phyloP scores from a whole-genome alignment of 176 grass and related monocot species.

The Urochloa ruziziensis region DNA sequence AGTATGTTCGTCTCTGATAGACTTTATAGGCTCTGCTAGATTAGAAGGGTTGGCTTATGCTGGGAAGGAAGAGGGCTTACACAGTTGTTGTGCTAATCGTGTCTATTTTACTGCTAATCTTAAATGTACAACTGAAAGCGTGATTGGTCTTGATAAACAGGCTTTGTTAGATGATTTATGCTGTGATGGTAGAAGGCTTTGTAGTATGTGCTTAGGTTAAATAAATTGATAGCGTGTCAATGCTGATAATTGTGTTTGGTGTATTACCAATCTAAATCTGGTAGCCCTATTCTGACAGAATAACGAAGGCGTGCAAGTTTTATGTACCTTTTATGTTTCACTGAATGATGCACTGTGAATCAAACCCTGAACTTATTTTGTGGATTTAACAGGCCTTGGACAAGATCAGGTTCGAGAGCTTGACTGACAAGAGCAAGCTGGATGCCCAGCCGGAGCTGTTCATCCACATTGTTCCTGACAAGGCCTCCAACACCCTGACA shows the following conservation, averaged over 20 bases:
- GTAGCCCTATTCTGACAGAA: neutral
- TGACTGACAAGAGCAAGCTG: constrained; percentile 97
- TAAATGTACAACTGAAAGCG: neutral
- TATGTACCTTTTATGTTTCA: accelerated
- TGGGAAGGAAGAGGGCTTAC: neutral
- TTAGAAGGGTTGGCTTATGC: too few species aligned
- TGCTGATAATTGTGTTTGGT: neutral
- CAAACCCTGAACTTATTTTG: neutral
- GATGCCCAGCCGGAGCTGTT: constrained; percentile 94
- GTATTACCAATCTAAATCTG: neutral
- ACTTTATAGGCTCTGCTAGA: too few species aligned
- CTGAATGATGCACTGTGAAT: neutral
- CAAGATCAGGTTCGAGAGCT: constrained; percentile 95
- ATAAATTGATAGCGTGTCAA: neutral
- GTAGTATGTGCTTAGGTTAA: neutral
- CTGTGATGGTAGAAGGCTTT: neutral
- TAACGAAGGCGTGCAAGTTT: neutral
- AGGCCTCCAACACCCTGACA: constrained; percentile 63
- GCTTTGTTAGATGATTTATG: neutral
- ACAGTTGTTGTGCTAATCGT: neutral
- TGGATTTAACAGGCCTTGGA: constrained; percentile 72
- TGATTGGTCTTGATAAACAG: neutral
- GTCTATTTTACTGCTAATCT: neutral
- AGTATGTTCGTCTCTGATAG: neutral
- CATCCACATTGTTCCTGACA: constrained; percentile 92